Base-by-base conservation (phyloP, 192 early-diverging fungal species). In the Coemansia javaensis region DNA sequence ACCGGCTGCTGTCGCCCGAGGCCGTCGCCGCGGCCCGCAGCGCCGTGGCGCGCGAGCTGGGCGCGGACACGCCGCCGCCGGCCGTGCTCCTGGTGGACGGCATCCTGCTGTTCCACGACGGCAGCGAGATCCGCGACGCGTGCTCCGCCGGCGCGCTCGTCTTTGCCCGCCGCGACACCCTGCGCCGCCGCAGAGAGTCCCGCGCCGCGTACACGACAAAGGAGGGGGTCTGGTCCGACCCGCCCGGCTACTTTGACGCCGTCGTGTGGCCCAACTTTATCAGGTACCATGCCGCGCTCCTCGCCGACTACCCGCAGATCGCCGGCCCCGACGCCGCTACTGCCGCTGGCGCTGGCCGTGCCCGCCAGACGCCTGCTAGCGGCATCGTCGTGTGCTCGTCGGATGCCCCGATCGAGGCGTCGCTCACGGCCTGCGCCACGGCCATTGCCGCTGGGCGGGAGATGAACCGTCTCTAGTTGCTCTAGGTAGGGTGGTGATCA, bases 241-340 rank as follows among this genome's bases (percentile, higher is more conserved):
- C 87, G 15, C 85, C 85, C 4, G 81, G 80, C 13, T 90, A 88
- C 49, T 90, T 90, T 72, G 82, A 88, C 52, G 36, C 53, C 7
- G 69, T 86, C 41, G 87, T 90, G 3, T 90, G 85, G 85, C 86
- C 87, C n/a, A 78, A 88, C 44, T 86, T 80, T 59, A 14, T 81
- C 7, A 63, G 59, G 16, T 45, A 60, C 41, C 59, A 75, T 36
- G 14, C 33, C 12, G 32, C 21, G 8, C 38, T 75, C 40, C 45
- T 63, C 15, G 33, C 39, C 1, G 32, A 37, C 4, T 17, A 63
- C 20, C 65, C 60, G 15, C 46, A 64, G 8, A 31, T 56, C 18
- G 7, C 10, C 18, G 45, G 24, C 1, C 20, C 25, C 1, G 45
- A 24, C 2, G 21, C 25, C 1, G 36, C 7, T 12, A 12, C 7